These are phyloP conservation scores for Leptographium flavum DNA, from an alignment of 2,329 filamentous ascomycete genomes.

Conservation along the genomic window DNA sequence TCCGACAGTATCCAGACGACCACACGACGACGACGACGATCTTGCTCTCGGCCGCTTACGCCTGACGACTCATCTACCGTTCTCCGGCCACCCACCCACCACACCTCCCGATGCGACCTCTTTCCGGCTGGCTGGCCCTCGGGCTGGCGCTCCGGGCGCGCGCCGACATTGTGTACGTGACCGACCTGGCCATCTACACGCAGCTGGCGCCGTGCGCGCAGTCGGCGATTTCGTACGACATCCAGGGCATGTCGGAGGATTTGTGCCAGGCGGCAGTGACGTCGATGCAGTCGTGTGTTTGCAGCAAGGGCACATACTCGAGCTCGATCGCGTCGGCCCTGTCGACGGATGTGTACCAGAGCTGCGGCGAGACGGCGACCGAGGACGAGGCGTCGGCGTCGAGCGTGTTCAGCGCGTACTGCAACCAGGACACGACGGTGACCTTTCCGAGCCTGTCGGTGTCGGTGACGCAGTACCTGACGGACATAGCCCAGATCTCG, in stretches of 20 bases:
- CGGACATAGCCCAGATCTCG: constrained; percentile 29
- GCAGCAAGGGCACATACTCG: constrained; percentile 29
- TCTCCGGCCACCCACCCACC: no score
- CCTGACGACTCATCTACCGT: background rate
- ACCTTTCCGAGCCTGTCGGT: constrained; percentile 28
- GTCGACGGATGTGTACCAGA: constrained; percentile 24
- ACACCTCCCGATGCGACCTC: background rate
- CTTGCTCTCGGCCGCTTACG: no score
- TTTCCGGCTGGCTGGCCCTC: background rate
- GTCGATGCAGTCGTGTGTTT: constrained; percentile 36
- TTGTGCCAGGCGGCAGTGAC: constrained; percentile 28
- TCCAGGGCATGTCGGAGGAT: constrained; percentile 27
- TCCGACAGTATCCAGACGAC: no score
- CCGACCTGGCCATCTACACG: constrained; percentile 27
- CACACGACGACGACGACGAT: no score
- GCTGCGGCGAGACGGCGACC: constrained; percentile 30
- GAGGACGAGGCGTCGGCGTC: constrained; percentile 33
- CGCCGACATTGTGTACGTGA: constrained; percentile 25
- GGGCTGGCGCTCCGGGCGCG: constrained; percentile 6
- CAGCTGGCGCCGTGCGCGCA: constrained; percentile 33
- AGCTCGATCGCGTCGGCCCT: constrained; percentile 24
- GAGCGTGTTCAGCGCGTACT: constrained; percentile 32
- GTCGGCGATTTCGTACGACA: constrained; percentile 27
- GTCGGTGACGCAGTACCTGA: constrained; percentile 31
- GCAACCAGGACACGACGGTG: constrained; percentile 22